Evolutionary conservation across 345 rosid genomes (phyloP).

Genomic region (Triadica sebifera): DNA sequence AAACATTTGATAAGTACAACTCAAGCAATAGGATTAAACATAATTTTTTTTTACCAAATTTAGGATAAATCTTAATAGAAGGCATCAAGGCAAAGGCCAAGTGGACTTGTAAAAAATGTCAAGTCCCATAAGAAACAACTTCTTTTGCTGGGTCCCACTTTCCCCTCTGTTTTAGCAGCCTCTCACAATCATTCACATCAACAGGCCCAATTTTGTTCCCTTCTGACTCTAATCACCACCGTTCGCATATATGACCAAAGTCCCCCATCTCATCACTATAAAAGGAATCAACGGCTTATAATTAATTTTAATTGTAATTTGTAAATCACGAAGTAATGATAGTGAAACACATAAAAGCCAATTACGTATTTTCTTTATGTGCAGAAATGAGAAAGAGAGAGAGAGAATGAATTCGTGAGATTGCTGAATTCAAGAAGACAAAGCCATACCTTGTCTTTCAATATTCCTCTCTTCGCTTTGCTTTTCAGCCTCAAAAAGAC

Average conservation of each 20-base stretch:
- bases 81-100: too few species aligned
- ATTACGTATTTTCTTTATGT: background rate
- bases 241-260: background rate
- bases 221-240: slow-evolving; percentile 10
- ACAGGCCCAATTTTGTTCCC: too few species aligned
- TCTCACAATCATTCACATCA: background rate
- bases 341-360: background rate
- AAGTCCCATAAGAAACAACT: background rate
- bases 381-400: background rate
- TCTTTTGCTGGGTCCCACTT: background rate
- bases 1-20: too few species aligned
- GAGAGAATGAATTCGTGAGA: background rate
- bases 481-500: slow-evolving; percentile 2
- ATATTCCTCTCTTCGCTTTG: slow-evolving; percentile 11
- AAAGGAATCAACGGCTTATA: background rate
- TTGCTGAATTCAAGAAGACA: slow-evolving; percentile 16
- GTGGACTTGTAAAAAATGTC: background rate
- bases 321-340: background rate
- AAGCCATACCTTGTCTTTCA: slow-evolving; percentile 3
- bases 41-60: too few species aligned
- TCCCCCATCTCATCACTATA: background rate
- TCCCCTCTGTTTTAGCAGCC: slow-evolving; percentile 9
- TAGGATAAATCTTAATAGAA: background rate
- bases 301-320: background rate
- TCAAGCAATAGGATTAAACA: too few species aligned